A percentile compares a stretch with the other conserved stretches of the same genome.
These are phyloP conservation scores for Aspergillus sergii DNA, from an alignment of 2,329 filamentous ascomycete species.

Conservation along the genomic window DNA sequence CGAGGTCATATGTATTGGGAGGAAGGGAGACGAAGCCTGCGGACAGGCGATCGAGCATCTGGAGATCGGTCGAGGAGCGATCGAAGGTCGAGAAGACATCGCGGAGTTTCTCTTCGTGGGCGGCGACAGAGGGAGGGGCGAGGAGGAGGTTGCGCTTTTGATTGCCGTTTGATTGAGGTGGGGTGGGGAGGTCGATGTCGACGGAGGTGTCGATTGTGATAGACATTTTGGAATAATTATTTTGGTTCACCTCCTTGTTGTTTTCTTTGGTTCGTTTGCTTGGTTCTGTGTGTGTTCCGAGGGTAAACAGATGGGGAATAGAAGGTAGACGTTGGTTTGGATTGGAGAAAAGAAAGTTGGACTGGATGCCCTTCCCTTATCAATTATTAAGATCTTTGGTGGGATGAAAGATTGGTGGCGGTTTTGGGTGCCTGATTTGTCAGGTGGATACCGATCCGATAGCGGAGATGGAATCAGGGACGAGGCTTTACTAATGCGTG, in stretches of 20 bases:
- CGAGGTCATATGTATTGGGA: constrained; percentile 74
- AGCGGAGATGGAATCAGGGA: not conserved
- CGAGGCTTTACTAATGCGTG: not conserved
- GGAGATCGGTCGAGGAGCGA: constrained; percentile 78
- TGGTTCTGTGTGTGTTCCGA: not conserved
- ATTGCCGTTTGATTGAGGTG: not conserved
- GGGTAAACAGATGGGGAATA: not conserved
- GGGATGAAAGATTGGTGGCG: constrained; percentile 1
- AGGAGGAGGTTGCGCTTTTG: constrained; percentile 72
- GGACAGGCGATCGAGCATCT: constrained; percentile 95
- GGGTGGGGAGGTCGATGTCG: constrained; percentile 36
- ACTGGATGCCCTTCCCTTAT: not conserved
- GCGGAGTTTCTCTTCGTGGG: constrained; percentile 77
- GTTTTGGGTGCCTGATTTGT: not conserved
- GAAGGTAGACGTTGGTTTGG: not conserved
- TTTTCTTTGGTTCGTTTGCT: too few species aligned
- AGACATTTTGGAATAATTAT: not conserved
- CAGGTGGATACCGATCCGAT: constrained; percentile 1
- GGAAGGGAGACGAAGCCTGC: constrained; percentile 79
- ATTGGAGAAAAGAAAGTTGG: not conserved
- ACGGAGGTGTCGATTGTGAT: constrained; percentile 11
- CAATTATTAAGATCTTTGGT: not conserved
- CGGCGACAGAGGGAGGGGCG: constrained; percentile 85
- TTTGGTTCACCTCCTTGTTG: not conserved
- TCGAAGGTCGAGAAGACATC: constrained; percentile 72